phyloP scores from a whole-genome alignment of 192 early-diverging fungal species.

The Tieghemiomyces parasiticus region DNA sequence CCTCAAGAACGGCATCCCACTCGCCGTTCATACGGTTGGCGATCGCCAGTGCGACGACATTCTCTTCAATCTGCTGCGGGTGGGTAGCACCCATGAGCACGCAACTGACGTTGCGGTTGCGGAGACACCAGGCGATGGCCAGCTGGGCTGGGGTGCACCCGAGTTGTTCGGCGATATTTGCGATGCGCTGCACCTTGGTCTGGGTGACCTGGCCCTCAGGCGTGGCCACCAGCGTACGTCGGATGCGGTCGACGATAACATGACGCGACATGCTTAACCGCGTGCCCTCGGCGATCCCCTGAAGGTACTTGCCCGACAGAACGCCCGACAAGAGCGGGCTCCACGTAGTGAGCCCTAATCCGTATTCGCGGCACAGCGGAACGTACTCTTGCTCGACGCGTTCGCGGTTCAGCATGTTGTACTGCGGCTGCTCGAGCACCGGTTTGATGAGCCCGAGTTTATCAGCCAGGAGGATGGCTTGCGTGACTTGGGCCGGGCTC shows the following conservation, averaged over 20 bases:
- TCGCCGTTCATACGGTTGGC: slow-evolving; percentile 48
- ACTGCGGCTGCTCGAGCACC: slow-evolving; percentile 59
- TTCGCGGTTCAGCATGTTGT: slow-evolving; percentile 76
- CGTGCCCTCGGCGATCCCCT: slow-evolving; percentile 45
- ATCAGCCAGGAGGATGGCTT: slow-evolving; percentile 56
- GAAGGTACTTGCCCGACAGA: slow-evolving; percentile 59
- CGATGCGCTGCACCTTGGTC: slow-evolving; percentile 10
- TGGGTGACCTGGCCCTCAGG: slow-evolving; percentile 1
- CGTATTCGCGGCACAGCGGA: slow-evolving; percentile 48
- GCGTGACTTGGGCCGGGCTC: slow-evolving; percentile 56
- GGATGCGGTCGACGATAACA: slow-evolving; percentile 14
- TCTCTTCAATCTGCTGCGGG: slow-evolving; percentile 56
- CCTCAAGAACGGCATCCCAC: slow-evolving; percentile 51
- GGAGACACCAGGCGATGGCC: slow-evolving; percentile 58
- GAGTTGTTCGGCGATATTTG: slow-evolving; percentile 42
- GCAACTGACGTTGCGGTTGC: slow-evolving; percentile 39
- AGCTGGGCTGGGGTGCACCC: slow-evolving; percentile 46
- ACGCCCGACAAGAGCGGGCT: slow-evolving; percentile 57
- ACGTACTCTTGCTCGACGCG: slow-evolving; percentile 57
- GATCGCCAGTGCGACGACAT: slow-evolving; percentile 43
- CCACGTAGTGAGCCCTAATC: slow-evolving; percentile 61
- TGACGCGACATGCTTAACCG: slow-evolving; percentile 27
- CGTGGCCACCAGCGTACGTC: slow-evolving; percentile 15
- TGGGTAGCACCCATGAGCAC: slow-evolving; percentile 54
- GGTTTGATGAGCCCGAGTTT: slow-evolving; percentile 50